These are phyloP conservation scores for Tetrapisispora namnaoensis DNA, from an alignment of 805 yeast species.

Conservation along the genomic window DNA sequence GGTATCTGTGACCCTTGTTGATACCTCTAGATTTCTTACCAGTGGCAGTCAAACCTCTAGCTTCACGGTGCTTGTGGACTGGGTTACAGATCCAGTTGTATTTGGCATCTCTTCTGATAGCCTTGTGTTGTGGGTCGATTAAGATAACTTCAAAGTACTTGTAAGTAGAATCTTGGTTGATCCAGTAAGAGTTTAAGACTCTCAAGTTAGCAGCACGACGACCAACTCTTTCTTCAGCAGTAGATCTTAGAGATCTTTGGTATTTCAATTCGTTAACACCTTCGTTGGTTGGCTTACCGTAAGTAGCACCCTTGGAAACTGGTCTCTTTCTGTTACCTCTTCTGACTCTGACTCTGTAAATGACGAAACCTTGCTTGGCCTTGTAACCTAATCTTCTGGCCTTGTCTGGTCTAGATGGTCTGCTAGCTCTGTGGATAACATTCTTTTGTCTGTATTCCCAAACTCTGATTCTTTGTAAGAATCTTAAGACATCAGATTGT, in stretches of 20 bases:
- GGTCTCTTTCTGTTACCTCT: conserved; percentile 99
- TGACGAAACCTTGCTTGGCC: conserved; percentile 99
- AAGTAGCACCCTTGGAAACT: conserved; percentile 99
- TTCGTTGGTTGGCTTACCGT: conserved; percentile 99
- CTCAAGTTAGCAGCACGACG: conserved; percentile 98
- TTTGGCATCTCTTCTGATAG: conserved; percentile 96
- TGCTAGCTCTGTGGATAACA: conserved; percentile 97
- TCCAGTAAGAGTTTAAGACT: conserved; percentile 99
- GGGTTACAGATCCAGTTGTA: conserved; percentile 99
- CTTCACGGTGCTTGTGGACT: conserved; percentile 99
- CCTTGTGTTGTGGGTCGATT: conserved; percentile 96
- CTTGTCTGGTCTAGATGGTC: conserved; percentile 99
- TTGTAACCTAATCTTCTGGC: conserved; percentile 99
- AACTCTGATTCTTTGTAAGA: conserved; percentile 98
- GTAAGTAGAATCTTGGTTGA: conserved; percentile 99
- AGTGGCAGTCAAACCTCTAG: conserved; percentile 96
- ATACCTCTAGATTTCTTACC: conserved; percentile 99
- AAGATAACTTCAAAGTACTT: conserved; percentile 97
- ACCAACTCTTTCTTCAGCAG: conserved; percentile 99
- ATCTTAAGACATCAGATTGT: conserved; percentile 99
- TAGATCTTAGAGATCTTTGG: conserved; percentile 96
- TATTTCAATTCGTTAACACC: conserved; percentile 98
- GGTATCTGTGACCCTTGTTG: conserved; percentile 99
- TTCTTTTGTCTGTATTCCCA: conserved; percentile 99
- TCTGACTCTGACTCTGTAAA: conserved; percentile 98